Evolutionary conservation across 2,329 filamentous ascomycete genomes (phyloP), one percentile per base, ranked within the genome.

Genomic region (Monilinia fructicola): DNA sequence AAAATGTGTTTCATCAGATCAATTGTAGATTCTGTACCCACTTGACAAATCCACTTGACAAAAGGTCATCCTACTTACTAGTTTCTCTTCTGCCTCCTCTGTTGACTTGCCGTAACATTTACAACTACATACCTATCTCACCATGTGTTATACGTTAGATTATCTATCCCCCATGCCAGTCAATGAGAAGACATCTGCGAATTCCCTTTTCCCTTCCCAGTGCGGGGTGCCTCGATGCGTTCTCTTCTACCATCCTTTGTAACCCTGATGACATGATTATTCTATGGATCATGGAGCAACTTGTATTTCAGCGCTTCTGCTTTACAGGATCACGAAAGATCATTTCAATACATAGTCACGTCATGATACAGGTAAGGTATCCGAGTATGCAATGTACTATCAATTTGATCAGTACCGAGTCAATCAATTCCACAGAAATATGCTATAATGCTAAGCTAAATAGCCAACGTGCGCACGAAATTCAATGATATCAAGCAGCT

Each of bases 401-500:
- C 44, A 52, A 38, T 12, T 11, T 61, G 7, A n/a, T 50, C 31
- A 26, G 10, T 21, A 52, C 31, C 21, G 14, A 40, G 23, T 38
- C 31, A 26, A 61, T 61, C 40, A 50, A 44, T 31, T 26, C 16
- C 31, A 18, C 28, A 38, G 31, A 38, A 38, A 35, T 35, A 60
- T 44, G 44, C 58, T 50, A 61, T 50, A 28, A 50, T 40, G 7
- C 44, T 26, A 50, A 26, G 9, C 48, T 50, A 52, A 61, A 38
- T 50, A 61, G 58, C 58, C 31, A 50, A 61, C 14, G 10, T 50
- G 31, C 46, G 58, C 52, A 64, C 26, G 28, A 53, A 52, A 62
- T 69, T 70, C 73, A 50, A 31, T 50, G 58, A 61, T 61, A 61
- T 61, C 58, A 52, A 52, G n/a, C 28, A 50, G 31, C n/a, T 50